These are phyloP conservation scores for Malus fusca DNA, from an alignment of 306 rosid genomes.

Conservation along the genomic window DNA sequence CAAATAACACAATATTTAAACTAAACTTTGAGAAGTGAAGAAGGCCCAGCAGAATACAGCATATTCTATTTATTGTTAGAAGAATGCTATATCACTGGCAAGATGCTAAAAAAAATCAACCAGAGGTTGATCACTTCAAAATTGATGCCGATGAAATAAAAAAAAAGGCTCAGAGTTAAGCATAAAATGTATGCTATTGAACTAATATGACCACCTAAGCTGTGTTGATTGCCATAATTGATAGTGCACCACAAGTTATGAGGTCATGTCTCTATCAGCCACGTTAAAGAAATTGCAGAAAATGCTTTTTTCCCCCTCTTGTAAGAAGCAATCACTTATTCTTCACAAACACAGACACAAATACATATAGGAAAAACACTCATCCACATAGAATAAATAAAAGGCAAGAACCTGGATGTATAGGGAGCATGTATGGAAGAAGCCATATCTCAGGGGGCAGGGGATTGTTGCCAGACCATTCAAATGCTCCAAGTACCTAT, in stretches of 20 bases:
- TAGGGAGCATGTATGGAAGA: conserved; percentile 65
- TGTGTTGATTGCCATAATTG: background rate
- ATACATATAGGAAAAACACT: background rate
- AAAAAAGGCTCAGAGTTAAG: background rate
- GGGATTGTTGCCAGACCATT: conserved; percentile 97
- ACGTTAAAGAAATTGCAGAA: background rate
- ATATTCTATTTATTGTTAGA: background rate
- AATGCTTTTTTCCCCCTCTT: background rate
- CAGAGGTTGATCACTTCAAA: background rate
- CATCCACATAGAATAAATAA: background rate
- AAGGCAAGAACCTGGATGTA: conserved; percentile 68
- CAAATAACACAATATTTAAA: background rate
- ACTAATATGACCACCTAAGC: background rate
- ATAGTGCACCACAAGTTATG: background rate
- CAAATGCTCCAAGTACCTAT: conserved; percentile 79
- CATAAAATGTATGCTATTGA: background rate
- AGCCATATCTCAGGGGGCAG: conserved; percentile 93
- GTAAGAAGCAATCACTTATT: background rate
- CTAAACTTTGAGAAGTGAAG: background rate
- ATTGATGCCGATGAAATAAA: background rate
- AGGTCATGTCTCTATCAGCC: background rate
- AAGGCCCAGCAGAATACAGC: background rate
- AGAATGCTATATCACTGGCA: background rate
- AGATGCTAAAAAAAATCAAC: background rate
- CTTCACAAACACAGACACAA: background rate